phyloP scores from a whole-genome alignment of 306 rosid species.

The Purshia tridentata region DNA sequence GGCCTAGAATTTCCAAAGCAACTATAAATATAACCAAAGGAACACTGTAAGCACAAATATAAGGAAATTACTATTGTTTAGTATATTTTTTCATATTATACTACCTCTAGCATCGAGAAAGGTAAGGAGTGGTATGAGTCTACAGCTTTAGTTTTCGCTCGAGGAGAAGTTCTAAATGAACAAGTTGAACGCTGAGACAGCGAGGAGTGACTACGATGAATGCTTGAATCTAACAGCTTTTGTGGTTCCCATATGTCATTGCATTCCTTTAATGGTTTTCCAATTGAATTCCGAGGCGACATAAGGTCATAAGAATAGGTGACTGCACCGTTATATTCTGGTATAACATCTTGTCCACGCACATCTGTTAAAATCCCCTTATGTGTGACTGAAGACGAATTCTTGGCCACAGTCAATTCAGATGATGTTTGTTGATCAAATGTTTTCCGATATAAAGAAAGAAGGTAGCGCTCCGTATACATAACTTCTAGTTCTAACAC shows the following conservation, averaged over 20 bases:
- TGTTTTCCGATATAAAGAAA: slow-evolving; percentile 69
- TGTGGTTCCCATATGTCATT: slow-evolving; percentile 40
- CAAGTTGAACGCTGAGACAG: slow-evolving; percentile 64
- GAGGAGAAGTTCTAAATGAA: slow-evolving; percentile 50
- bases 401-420: slow-evolving; percentile 43
- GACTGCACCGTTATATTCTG: slow-evolving; percentile 41
- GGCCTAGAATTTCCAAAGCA: slow-evolving; percentile 14
- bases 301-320: slow-evolving; percentile 26
- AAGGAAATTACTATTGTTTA: neutral
- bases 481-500: slow-evolving; percentile 74
- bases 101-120: slow-evolving; percentile 86
- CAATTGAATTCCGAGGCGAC: slow-evolving; percentile 42
- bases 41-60: neutral
- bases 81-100: neutral
- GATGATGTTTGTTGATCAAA: slow-evolving; percentile 54
- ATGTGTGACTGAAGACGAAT: slow-evolving; percentile 29
- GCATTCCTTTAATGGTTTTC: slow-evolving; percentile 38
- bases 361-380: slow-evolving; percentile 26
- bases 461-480: slow-evolving; percentile 72
- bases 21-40: neutral
- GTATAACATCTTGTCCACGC: slow-evolving; percentile 29
- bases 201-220: slow-evolving; percentile 69
- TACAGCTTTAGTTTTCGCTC: slow-evolving; percentile 47
- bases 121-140: slow-evolving; percentile 86
- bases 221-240: slow-evolving; percentile 56